Percentiles rank a stretch among this genome's conserved stretches.
These are phyloP conservation scores for Pestalotiopsis sp. DNA, from an alignment of 2,329 filamentous ascomycete genomes.

Conservation along the genomic window DNA sequence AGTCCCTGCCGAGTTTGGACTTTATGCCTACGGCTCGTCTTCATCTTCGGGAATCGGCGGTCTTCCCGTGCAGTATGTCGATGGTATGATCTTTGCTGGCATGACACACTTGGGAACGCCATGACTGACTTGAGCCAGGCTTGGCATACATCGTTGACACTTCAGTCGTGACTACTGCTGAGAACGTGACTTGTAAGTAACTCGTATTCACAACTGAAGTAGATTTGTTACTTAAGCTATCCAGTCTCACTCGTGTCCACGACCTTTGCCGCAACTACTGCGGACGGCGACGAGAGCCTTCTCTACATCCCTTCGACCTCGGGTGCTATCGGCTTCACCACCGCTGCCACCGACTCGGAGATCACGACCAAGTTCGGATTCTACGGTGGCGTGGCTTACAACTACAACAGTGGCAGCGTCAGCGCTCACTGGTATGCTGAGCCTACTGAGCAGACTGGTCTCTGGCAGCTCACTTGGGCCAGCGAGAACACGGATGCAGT, in stretches of 20 bases:
- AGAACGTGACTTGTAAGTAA: slow-evolving; percentile 22
- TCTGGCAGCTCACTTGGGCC: slow-evolving; percentile 28
- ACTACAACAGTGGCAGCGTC: slow-evolving; percentile 15
- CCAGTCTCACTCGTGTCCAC: background rate
- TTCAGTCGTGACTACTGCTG: background rate
- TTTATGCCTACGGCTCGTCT: slow-evolving; percentile 27
- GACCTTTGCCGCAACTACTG: slow-evolving; percentile 10
- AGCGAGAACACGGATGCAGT: slow-evolving; percentile 14
- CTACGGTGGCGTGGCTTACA: slow-evolving; percentile 20
- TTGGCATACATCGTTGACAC: slow-evolving; percentile 13
- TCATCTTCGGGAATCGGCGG: slow-evolving; percentile 21
- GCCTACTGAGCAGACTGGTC: slow-evolving; percentile 17
- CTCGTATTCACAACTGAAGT: background rate
- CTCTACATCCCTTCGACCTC: slow-evolving; percentile 22
- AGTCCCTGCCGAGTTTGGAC: slow-evolving; percentile 20
- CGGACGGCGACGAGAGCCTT: slow-evolving; percentile 23
- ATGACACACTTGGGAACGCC: background rate
- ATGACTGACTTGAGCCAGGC: background rate
- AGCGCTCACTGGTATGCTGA: slow-evolving; percentile 24
- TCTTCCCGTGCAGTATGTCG: slow-evolving; percentile 23
- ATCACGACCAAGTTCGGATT: slow-evolving; percentile 23
- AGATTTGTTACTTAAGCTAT: background rate
- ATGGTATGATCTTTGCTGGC: slow-evolving; percentile 19
- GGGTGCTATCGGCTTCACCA: slow-evolving; percentile 22
- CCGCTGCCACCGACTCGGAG: slow-evolving; percentile 6